phyloP scores from a whole-genome alignment of 257 asterid genomes.

The Thymus quinquecostatus region DNA sequence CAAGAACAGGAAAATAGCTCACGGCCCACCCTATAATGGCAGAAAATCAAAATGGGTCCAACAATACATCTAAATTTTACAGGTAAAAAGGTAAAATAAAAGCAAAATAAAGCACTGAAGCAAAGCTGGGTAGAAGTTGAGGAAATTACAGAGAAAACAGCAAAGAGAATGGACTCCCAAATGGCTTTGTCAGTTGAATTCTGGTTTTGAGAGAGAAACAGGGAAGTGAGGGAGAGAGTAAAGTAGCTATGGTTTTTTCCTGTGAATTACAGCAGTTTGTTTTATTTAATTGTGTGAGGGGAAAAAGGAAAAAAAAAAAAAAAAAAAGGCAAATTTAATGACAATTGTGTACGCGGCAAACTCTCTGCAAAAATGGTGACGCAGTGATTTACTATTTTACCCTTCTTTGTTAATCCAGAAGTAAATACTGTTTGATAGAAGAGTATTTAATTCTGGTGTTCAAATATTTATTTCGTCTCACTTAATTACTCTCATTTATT shows the following conservation, averaged over 20 bases:
- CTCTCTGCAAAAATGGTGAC: constrained; percentile 11
- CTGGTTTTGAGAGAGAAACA: not conserved
- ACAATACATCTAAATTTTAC: not conserved
- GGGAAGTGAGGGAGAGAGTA: constrained; percentile 11
- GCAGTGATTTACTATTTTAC: constrained; percentile 2
- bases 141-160: constrained; percentile 14
- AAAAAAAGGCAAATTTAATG: constrained; percentile 4
- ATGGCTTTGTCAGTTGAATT: not conserved
- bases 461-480: too few relatives aligned
- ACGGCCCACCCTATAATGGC: constrained; percentile 8
- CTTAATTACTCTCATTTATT: too few relatives aligned
- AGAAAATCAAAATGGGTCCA: constrained; percentile 17
- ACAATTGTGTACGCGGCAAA: constrained; percentile 42
- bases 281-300: constrained; percentile 17
- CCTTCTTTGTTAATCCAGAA: not conserved
- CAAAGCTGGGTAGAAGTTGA: constrained; percentile 4
- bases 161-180: not conserved
- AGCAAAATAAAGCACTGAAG: not conserved
- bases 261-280: not conserved
- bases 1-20: not conserved
- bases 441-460: too few relatives aligned
- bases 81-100: not conserved
- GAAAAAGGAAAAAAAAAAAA: too few relatives aligned
- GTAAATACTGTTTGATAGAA: not conserved
- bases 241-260: constrained; percentile 22